Percentiles rank a stretch among this genome's conserved stretches.
Conservation (phyloP, 768 basidiomycete species). For the Cystobasidium tubakii region DNA sequence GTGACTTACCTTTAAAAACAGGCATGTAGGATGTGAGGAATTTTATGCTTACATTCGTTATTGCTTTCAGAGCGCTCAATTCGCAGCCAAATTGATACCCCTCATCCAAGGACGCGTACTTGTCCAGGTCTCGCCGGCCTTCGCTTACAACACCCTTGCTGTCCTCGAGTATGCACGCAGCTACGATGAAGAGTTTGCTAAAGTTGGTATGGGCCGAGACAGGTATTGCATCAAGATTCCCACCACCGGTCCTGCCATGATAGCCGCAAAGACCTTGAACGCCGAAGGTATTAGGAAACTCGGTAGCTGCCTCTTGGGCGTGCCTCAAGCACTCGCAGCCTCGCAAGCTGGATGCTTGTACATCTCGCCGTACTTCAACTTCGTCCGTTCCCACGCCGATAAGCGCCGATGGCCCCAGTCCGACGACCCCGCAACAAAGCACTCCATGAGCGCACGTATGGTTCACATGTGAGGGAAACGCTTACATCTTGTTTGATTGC, state of each 20-base stretch:
- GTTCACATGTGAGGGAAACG: slow-evolving; percentile 39
- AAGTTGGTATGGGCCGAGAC: slow-evolving; percentile 49
- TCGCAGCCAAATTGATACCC: slow-evolving; percentile 31
- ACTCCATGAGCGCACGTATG: slow-evolving; percentile 36
- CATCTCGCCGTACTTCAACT: slow-evolving; percentile 60
- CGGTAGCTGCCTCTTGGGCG: slow-evolving; percentile 57
- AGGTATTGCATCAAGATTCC: slow-evolving; percentile 62
- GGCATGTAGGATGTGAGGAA: slow-evolving; percentile 37
- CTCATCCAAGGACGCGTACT: slow-evolving; percentile 44
- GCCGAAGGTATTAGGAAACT: slow-evolving; percentile 55
- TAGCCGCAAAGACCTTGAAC: slow-evolving; percentile 53
- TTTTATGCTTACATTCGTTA: slow-evolving; percentile 20
- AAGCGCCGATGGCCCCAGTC: slow-evolving; percentile 44
- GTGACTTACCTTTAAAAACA: too few relatives aligned
- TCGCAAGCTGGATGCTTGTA: slow-evolving; percentile 57
- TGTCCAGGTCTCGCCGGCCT: slow-evolving; percentile 44
- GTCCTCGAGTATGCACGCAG: slow-evolving; percentile 43
- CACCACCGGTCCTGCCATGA: slow-evolving; percentile 55
- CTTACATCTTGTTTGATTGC: neutral
- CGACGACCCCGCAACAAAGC: slow-evolving; percentile 44
- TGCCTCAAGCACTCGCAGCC: slow-evolving; percentile 59
- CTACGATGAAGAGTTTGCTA: slow-evolving; percentile 44
- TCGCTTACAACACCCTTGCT: slow-evolving; percentile 43
- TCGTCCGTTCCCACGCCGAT: slow-evolving; percentile 45
- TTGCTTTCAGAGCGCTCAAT: slow-evolving; percentile 40